These are phyloP conservation scores for Metarhizium anisopliae DNA, from an alignment of 2,329 filamentous ascomycete genomes.

Conservation along the genomic window DNA sequence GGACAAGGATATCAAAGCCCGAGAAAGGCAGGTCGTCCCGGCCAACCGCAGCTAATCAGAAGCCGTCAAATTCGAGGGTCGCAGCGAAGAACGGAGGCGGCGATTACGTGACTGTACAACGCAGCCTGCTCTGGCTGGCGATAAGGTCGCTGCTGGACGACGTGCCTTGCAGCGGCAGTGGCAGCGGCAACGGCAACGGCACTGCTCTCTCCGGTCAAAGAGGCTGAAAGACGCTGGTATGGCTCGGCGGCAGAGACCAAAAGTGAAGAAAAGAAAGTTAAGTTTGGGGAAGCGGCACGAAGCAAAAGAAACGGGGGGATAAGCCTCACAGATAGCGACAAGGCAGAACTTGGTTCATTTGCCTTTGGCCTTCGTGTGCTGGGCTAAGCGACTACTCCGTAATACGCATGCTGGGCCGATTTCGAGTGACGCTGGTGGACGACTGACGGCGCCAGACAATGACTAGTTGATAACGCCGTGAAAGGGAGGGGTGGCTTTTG, in stretches of 20 bases:
- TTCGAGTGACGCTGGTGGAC: neutral
- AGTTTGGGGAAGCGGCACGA: neutral
- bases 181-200: neutral
- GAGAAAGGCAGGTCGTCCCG: neutral
- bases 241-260: neutral
- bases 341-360: too few relatives aligned
- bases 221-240: neutral
- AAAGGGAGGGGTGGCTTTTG: neutral
- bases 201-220: neutral
- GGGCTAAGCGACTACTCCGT: neutral
- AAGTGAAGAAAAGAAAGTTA: neutral
- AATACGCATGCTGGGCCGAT: neutral
- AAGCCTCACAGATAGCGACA: neutral
- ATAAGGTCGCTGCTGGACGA: neutral
- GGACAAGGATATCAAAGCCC: neutral
- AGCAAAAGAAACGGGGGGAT: neutral
- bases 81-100: neutral
- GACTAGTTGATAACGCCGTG: too few relatives aligned
- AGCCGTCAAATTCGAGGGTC: neutral
- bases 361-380: too few relatives aligned
- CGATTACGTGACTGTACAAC: too few relatives aligned
- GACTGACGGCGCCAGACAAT: neutral
- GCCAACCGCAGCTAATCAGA: neutral
- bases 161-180: constrained; percentile 2
- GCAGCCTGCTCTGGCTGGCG: neutral